These are phyloP conservation scores for Afroboletus lepidellus DNA, from an alignment of 1,284 basidiomycete species.

Conservation along the genomic window DNA sequence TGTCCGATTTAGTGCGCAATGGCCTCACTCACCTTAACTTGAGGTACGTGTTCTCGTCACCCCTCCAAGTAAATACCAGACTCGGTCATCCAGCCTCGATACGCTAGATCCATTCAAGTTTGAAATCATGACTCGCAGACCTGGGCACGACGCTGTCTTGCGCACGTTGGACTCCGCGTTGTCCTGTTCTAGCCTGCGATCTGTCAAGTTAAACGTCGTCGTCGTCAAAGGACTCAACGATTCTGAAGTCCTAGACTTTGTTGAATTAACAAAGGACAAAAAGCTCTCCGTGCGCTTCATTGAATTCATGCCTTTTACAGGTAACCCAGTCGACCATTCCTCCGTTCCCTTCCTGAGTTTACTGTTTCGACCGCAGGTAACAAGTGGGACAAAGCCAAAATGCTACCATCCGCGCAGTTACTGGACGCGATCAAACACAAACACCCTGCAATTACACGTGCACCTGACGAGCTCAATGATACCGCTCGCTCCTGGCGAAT, in stretches of 20 bases:
- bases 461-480: conserved; percentile 71
- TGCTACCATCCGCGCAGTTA: conserved; percentile 72
- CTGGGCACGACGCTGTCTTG: conserved; percentile 74
- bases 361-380: conserved; percentile 50
- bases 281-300: conserved; percentile 80
- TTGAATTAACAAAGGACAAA: conserved; percentile 68
- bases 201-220: conserved; percentile 84
- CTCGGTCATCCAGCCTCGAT: conserved; percentile 57
- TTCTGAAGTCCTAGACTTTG: conserved; percentile 73
- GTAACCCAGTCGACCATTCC: conserved; percentile 37
- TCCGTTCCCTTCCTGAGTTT: conserved; percentile 2
- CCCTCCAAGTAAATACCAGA: background rate
- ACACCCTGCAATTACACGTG: conserved; percentile 52
- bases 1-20: conserved; percentile 64
- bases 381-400: conserved; percentile 80
- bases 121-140: conserved; percentile 78
- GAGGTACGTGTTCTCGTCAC: conserved; percentile 45
- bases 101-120: conserved; percentile 88
- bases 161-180: conserved; percentile 67
- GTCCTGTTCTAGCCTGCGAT: conserved; percentile 45
- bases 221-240: conserved; percentile 81
- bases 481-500: conserved; percentile 80
- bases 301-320: conserved; percentile 92
- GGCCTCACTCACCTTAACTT: conserved; percentile 85
- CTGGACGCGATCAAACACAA: conserved; percentile 47